Base-by-base conservation (phyloP, 108 stramenopile genomes). In the Cyclotella distinguenda region DNA sequence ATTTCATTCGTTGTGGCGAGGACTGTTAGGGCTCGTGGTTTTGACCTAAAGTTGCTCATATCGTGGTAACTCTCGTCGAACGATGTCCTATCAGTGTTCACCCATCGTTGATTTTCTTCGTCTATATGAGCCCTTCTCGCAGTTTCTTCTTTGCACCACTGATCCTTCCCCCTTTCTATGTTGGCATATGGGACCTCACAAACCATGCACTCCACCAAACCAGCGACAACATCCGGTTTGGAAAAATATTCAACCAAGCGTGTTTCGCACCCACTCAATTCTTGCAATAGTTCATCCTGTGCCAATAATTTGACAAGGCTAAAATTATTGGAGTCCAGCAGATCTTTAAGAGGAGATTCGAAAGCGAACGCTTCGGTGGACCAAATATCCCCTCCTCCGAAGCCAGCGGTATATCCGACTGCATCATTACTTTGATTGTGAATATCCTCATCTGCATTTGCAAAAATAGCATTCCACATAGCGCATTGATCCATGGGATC, bases 261-360 rank as follows among this genome's bases (percentile, higher is more conserved):
- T 9, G 87, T 82, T 72, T 96, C 89, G 30, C 90, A 64, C 27
- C 91, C 85, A 26, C 96, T 83, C 26, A 97, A 68, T 66, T 98
- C 97, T 59, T 98, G 97, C 28, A 98, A 64, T 30, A 98, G 74
- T 48, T 98, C 97, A 78, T 98, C 97, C 63, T 98, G 89, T 6
- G 74, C 81, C 22, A 98, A 68, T 11, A 98, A 70, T 19, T 93
- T 87, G 12, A 95, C 60, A 12, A 62, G 43, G 0, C 93, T 88
- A 67, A 86, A 96, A 13, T 68, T 43, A 0, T 81, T 85, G 18
- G 81, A 77, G 64, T 95, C 94, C 25, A 98, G 81, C 27, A 97
- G 50, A 54, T 97, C 97, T 34, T 93, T 88, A 13, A 98, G 71
- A 18, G 95, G 91, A 4, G 87, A 42, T 19, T 45, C 81, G 40